A percentile compares a stretch with the other conserved stretches of the same genome.
Conservation (phyloP, 441 rosid species). For the Syzygium syzygioides region DNA sequence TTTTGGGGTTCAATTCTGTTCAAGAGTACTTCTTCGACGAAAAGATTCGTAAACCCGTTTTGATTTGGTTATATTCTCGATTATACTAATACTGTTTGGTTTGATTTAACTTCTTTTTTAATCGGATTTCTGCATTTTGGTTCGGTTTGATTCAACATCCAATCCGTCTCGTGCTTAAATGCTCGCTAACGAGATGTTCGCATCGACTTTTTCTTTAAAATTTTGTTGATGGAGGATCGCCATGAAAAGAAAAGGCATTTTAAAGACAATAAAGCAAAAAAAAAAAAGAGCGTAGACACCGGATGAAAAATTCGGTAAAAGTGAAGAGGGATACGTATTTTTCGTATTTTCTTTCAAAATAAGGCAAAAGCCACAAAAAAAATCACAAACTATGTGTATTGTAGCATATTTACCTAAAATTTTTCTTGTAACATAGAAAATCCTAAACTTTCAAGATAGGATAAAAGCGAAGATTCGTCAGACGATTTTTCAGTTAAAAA, state of each 20-base stretch:
- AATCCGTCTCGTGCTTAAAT: rapidly evolving
- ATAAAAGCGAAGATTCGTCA: rapidly evolving
- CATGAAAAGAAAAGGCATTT: no score
- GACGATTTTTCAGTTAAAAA: no score
- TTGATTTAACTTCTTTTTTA: no score
- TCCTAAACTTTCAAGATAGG: no score
- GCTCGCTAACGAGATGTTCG: rapidly evolving
- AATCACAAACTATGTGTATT: no score
- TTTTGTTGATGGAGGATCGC: background rate
- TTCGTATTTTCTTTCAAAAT: background rate
- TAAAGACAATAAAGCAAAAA: background rate
- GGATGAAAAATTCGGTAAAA: no score
- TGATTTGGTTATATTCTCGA: background rate
- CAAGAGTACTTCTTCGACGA: background rate
- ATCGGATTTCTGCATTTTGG: background rate
- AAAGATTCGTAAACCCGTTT: background rate
- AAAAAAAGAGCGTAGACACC: no score
- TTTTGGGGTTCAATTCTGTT: no score
- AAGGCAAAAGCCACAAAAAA: no score
- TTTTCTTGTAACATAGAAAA: no score
- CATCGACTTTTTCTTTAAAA: background rate
- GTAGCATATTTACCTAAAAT: no score
- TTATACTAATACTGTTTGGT: rapidly evolving
- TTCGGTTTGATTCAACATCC: rapidly evolving
- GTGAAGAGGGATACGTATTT: background rate